Conservation (phyloP, 73 alveolate genomes). For the Blepharisma stoltei region DNA sequence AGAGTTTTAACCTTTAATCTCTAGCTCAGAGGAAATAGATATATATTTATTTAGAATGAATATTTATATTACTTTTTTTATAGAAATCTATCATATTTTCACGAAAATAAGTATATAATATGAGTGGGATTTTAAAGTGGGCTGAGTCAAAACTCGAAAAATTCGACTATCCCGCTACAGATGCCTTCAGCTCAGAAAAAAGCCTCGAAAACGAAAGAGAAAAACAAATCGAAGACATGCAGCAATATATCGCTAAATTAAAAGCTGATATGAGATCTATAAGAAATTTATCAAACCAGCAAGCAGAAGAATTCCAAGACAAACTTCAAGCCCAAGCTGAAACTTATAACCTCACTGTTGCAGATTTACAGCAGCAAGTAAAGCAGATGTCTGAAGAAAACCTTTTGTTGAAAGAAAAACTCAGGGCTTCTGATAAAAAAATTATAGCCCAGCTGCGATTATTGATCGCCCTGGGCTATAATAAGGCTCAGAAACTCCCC, state of each 20-base stretch:
- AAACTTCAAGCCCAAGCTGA: neutral
- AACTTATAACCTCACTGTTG: neutral
- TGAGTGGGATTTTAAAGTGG: conserved; percentile 14
- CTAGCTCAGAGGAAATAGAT: too few relatives aligned
- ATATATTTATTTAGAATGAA: too few relatives aligned
- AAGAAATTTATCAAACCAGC: neutral
- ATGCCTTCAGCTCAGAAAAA: neutral
- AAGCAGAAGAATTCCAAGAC: neutral
- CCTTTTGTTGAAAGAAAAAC: conserved; percentile 13
- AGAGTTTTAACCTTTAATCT: too few relatives aligned
- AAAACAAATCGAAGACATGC: neutral
- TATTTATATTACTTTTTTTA: too few relatives aligned
- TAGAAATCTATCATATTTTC: too few relatives aligned
- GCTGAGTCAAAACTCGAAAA: conserved; percentile 6
- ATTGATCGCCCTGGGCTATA: too few relatives aligned
- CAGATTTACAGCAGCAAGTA: neutral
- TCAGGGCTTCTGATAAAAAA: conserved; percentile 17
- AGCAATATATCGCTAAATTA: neutral
- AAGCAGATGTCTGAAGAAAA: conserved; percentile 9
- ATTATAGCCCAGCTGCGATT: too few relatives aligned
- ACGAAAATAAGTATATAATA: neutral
- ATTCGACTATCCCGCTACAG: conserved; percentile 10
- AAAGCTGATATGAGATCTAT: conserved; percentile 7
- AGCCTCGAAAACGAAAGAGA: neutral
- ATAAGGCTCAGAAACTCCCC: too few relatives aligned